Base-by-base conservation (phyloP, 345 rosid genomes). In the Gossypium bickii region DNA sequence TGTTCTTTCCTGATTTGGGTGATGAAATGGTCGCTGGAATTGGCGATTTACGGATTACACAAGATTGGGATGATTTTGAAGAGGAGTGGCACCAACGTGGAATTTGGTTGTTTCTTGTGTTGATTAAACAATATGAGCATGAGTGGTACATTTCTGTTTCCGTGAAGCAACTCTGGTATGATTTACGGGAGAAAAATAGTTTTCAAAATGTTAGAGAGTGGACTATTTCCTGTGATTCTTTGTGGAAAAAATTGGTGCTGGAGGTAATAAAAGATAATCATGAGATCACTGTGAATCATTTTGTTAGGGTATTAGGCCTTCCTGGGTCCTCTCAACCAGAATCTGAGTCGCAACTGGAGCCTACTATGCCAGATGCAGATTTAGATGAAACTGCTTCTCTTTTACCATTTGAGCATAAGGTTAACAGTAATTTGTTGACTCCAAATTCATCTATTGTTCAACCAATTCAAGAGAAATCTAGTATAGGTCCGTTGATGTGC, bases 1-100 rank as follows among this genome's bases (percentile, higher is more conserved):
- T 93, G 41, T 92, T 91, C 83, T 93, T 93, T 79, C 98, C 98
- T 1, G 95, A 92, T 77, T 80, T 85, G 74, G 98, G 98, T 27
- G 94, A 93, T 79, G 92, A 93, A 77, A 64, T 87, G 83, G 41
- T 51, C 53, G 64, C 59, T 55, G 75, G 18, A 22, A 48, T 85
- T 52, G 82, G 72, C n/a, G 51, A 68, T 43, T 62, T 91, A 45
- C 86, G 97, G 80, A 78, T 86, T 77, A 85, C 91, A 70, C 88
- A 83, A 83, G 93, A 89, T 61, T 93, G 98, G 98, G 61, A 85
- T 73, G 89, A 86, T 80, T 67, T 63, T 41, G 69, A 76, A 0
- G 89, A 78, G 72, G 76, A 48, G n/a, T 93, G 97, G 97, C 73
- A 72, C 52, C 78, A 34, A 71, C 93, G 97, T 44, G 97, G 91